Evolutionary conservation across 1,284 basidiomycete genomes (phyloP).

Genomic region (Inonotus hispidus): DNA sequence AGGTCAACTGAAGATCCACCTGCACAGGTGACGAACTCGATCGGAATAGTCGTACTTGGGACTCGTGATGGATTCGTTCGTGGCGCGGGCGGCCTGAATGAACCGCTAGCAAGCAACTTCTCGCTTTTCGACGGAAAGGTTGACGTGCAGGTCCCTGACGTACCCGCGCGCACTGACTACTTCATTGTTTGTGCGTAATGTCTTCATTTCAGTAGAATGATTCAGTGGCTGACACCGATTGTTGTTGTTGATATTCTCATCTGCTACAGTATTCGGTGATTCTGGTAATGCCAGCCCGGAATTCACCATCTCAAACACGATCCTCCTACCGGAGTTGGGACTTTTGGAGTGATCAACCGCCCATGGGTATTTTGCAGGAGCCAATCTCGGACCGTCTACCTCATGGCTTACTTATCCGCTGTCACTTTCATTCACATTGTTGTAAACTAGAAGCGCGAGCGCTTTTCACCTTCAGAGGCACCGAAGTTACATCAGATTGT

Average conservation of each 20-base stretch:
- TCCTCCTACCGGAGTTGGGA: constrained; percentile 3
- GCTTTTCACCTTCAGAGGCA: background rate
- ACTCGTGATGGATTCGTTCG: constrained; percentile 12
- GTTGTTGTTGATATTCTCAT: constrained; percentile 3
- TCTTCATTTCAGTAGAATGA: background rate
- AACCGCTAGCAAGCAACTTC: constrained; percentile 37
- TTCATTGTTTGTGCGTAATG: constrained; percentile 36
- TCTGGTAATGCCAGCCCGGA: constrained; percentile 40
- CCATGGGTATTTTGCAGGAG: background rate
- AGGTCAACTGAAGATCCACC: constrained; percentile 41
- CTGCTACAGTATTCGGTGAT: constrained; percentile 42
- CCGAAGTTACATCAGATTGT: background rate
- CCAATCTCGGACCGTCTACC: background rate
- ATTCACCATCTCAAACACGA: constrained; percentile 32
- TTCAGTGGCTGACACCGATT: background rate
- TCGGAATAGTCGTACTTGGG: constrained; percentile 31
- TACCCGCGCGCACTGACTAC: constrained; percentile 33
- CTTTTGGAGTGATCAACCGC: background rate
- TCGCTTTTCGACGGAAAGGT: constrained; percentile 34
- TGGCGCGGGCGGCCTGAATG: constrained; percentile 22
- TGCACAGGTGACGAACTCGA: constrained; percentile 41
- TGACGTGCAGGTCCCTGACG: constrained; percentile 35
- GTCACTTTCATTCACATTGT: background rate
- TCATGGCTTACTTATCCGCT: background rate
- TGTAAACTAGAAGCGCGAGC: background rate